Base-by-base conservation (phyloP, 306 rosid species). In the Cyamopsis tetragonoloba region DNA sequence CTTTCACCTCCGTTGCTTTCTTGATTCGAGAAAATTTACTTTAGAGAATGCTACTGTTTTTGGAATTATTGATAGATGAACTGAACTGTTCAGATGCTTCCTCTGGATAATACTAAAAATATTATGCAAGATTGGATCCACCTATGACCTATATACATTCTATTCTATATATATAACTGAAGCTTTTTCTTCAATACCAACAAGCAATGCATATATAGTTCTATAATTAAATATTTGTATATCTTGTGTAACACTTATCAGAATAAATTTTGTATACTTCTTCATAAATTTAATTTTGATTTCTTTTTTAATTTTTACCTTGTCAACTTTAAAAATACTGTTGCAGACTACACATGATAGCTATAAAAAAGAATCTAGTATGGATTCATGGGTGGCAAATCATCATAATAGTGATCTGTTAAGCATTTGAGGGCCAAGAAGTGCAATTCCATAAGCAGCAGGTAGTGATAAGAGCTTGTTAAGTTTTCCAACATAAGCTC, bases 401-500 rank as follows among this genome's bases (percentile, higher is more conserved):
- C 24, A 76, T 32, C 26, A 14, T 42, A 19, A 65, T 31, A 62
- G 62, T 81, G 71, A 82, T 75, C 82, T 57, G 46, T 44, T 55
- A 26, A 79, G 66, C 61, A 80, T 56, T 61, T 84, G 81, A 8
- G 93, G 81, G 10, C 81, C 79, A 48, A 86, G 39, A 46, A 83
- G 22, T 39, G 98, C 89, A 61, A 71, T 73, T 18, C 85, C 89
- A 79, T 84, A 90, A 13, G 98, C 96, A 19, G 66, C 35, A 24
- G 98, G 97, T 28, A 89, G 84, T 53, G 95, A 84, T 2, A 80
- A 22, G 18, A 89, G 74, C 71, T 89, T 90, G 70, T 88, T 89
- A 7, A 79, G 79, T 78, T 84, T 89, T 27, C 95, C 88, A 0
- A 88, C 96, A 67, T 86, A 89, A 42, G 97, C 97, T 27, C 97